Conservation (phyloP, 2,329 filamentous ascomycete genomes). For the Zasmidium cellare region DNA sequence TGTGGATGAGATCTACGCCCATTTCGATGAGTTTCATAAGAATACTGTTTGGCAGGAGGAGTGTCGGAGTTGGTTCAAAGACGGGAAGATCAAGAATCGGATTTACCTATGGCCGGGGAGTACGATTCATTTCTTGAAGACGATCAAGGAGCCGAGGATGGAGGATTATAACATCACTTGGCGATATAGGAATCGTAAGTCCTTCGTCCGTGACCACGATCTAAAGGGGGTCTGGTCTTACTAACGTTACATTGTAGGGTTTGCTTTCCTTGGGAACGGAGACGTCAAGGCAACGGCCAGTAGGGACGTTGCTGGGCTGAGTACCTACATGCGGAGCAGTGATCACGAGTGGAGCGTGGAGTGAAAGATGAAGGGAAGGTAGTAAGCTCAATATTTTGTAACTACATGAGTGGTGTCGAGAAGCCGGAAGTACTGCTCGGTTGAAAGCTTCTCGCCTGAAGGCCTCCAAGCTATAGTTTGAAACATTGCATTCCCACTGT, state of each 20-base stretch:
- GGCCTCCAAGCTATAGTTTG: no score
- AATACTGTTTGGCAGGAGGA: constrained; percentile 29
- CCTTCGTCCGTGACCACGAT: no score
- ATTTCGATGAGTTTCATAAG: constrained; percentile 25
- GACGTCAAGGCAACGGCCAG: constrained; percentile 19
- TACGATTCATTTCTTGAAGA: constrained; percentile 53
- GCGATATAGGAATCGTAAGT: constrained; percentile 10
- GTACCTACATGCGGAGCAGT: constrained; percentile 17
- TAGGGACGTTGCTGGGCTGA: constrained; percentile 13
- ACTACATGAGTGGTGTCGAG: no score
- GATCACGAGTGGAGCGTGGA: constrained; percentile 21
- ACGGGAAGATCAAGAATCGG: constrained; percentile 6
- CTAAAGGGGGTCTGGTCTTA: no score
- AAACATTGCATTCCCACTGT: no score
- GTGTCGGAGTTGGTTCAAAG: constrained; percentile 12
- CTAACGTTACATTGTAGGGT: constrained; percentile 20
- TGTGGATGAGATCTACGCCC: constrained; percentile 48
- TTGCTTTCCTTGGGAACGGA: constrained; percentile 41
- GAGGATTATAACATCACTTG: constrained; percentile 50
- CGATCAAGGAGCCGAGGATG: constrained; percentile 44
- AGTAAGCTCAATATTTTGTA: no score
- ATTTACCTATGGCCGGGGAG: constrained; percentile 27
- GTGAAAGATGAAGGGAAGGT: background rate
- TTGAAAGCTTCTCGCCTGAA: no score
- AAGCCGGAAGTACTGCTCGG: no score